Conservation (phyloP, 371 early-diverging fungal species). For the Mortierella sp. region DNA sequence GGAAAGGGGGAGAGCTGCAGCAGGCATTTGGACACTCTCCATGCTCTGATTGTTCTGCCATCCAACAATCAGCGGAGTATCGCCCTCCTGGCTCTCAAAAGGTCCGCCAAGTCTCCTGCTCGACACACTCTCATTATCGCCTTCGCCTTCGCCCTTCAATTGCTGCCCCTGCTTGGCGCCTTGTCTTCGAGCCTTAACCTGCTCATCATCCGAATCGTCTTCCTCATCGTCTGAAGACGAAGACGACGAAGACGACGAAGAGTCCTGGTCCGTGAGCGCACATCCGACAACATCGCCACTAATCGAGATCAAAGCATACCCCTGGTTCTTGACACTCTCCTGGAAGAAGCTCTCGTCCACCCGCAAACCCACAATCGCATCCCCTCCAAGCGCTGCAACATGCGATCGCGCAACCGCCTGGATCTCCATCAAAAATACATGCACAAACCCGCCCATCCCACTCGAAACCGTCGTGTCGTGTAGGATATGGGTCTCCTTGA, state of each 20-base stretch:
- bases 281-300: slow-evolving; percentile 69
- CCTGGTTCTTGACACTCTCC: slow-evolving; percentile 75
- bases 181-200: background rate
- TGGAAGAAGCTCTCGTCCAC: slow-evolving; percentile 72
- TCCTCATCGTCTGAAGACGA: slow-evolving; percentile 10
- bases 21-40: slow-evolving; percentile 28
- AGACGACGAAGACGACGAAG: slow-evolving; percentile 4
- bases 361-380: slow-evolving; percentile 72
- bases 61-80: slow-evolving; percentile 24
- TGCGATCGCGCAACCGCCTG: slow-evolving; percentile 75
- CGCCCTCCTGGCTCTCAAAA: background rate
- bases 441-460: slow-evolving; percentile 72
- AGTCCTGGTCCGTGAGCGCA: slow-evolving; percentile 26
- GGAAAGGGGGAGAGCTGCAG: slow-evolving; percentile 13
- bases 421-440: slow-evolving; percentile 71
- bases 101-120: background rate
- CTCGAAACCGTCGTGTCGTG: slow-evolving; percentile 63
- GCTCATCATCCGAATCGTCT: slow-evolving; percentile 1
- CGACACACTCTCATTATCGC: background rate
- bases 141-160: background rate
- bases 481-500: slow-evolving; percentile 74
- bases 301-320: slow-evolving; percentile 70
- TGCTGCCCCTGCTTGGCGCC: background rate
- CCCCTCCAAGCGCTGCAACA: slow-evolving; percentile 77
- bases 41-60: slow-evolving; percentile 37